Evolutionary conservation across 139 green algal species (phyloP), one percentile per base, ranked within the genome.

Genomic region (Asterochloris sp.): DNA sequence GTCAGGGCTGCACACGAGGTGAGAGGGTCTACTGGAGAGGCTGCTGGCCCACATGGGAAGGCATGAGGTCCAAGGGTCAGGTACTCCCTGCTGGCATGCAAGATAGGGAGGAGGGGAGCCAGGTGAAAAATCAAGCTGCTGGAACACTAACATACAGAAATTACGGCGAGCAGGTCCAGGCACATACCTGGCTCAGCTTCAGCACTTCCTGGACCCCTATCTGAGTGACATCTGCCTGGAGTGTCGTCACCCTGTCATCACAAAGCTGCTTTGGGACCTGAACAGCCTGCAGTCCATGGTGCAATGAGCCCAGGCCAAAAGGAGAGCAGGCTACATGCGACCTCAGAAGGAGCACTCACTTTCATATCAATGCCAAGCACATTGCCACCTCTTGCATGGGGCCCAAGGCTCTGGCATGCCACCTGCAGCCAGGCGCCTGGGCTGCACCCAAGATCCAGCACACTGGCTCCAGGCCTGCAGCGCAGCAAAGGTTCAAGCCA

Each of bases 371-470:
- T 83, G 0, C 93, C 93, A 23, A 97, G 86, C 17, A 97, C 89
- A 0, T 89, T 81, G 4, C 93, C 93, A 2, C 92, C 91, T 21
- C 81, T 85, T 19, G 88, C 85, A 16, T 47, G 61, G 4, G 92
- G 92, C 11, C 94, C 92, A 6, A 97, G 66, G 75, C 92, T 83
- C 75, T 97, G 89, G 83, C 94, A 97, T 0, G 93, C 89, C n/a
- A 97, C 93, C 83, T 94, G 90, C 71, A 95, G 84, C 92, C 93
- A 96, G 10, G 92, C 91, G 12, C 93, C 94, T n/a, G 93, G 93
- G 24, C 87, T 86, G 81, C 94, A 96, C 0, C 93, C 93, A 17
- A 96, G 85, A 77, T 96, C 93, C n/a, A 96, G 67, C 1, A 96
- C 87, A 4, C 78, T 80, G 54, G 78, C 82, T 10, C 91, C 90